Percentiles rank a stretch among this genome's conserved stretches.
Conservation (phyloP, 1,139 yeast species). For the Pichia sp. region DNA sequence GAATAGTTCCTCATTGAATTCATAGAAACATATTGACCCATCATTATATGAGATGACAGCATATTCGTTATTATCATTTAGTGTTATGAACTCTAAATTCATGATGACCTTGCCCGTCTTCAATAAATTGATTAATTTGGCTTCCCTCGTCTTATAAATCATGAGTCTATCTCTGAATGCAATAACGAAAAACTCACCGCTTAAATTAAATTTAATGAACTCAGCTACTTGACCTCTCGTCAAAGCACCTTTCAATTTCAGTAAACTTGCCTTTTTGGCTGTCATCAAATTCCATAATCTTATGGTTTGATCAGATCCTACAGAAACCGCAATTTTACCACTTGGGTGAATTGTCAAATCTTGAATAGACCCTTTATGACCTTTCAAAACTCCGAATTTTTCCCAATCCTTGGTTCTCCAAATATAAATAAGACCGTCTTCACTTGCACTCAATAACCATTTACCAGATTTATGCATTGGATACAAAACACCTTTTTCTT, state of each 20-base stretch:
- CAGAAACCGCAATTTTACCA: conserved; percentile 88
- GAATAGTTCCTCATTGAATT: conserved; percentile 29
- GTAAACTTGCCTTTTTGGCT: conserved; percentile 84
- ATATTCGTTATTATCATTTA: conserved; percentile 42
- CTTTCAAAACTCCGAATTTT: conserved; percentile 76
- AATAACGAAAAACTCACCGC: conserved; percentile 65
- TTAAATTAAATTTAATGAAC: conserved; percentile 52
- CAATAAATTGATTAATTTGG: conserved; percentile 46
- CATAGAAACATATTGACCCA: conserved; percentile 60
- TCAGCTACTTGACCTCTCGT: conserved; percentile 60
- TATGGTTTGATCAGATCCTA: conserved; percentile 75
- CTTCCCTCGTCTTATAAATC: conserved; percentile 57
- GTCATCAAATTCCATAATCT: conserved; percentile 96
- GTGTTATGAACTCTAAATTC: conserved; percentile 47
- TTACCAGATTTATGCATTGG: conserved; percentile 43
- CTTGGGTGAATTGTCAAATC: conserved; percentile 87
- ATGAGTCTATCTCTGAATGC: conserved; percentile 61
- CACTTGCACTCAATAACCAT: conserved; percentile 88
- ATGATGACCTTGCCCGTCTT: conserved; percentile 41
- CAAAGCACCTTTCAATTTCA: conserved; percentile 63
- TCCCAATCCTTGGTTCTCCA: conserved; percentile 99
- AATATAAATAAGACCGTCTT: conserved; percentile 80
- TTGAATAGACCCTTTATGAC: conserved; percentile 67
- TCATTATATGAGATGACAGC: conserved; percentile 62
- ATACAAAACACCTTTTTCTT: background rate